Evolutionary conservation across 305 asterid genomes (phyloP), one percentile per base, ranked within the genome.

Genomic region (Fraxinus baroniana): DNA sequence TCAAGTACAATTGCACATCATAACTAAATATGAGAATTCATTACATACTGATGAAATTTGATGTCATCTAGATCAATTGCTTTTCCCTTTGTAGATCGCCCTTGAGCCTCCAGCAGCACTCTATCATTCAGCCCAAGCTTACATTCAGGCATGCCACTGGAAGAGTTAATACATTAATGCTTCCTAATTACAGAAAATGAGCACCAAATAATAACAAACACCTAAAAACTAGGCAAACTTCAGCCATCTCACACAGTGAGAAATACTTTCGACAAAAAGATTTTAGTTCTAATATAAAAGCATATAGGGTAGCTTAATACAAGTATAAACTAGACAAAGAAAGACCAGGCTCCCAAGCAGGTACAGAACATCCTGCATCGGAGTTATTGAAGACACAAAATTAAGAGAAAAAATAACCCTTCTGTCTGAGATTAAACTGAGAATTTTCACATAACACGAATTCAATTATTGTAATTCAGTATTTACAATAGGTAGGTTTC

Each of bases 71-170:
- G 90, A 90, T 95, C 98, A 84, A 95, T 93, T 89, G 99, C 90
- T 89, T 95, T 95, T 84, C 99, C 98, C 90, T 95, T 95, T 37
- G 97, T 87, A 64, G 95, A 75, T 64, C 97, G 93, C 10, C 99
- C 99, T 85, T 95, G 99, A n/a, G 98, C 98, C 85, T 95, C 99
- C 86, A 94, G 87, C 83, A 95, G 83, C 80, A 95, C 91, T 90
- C 92, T 91, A 86, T 95, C 99, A 86, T 95, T 95, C 41, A 95
- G 93, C 85, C 98, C 98, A 84, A 95, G 95, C 92, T 95, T 94
- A 84, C 99, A 95, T 89, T 94, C 99, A 28, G 98, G 99, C 99
- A 95, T 95, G 83, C 99, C 99, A 87, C 99, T 95, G 95, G 87
- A 89, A 87, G 41, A 35, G 78, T 86, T 82, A 78, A 72, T 83